Percentiles rank a stretch among this genome's conserved stretches.
phyloP scores from a whole-genome alignment of 768 basidiomycete genomes.

The Chalciporus pseudorubinellus region DNA sequence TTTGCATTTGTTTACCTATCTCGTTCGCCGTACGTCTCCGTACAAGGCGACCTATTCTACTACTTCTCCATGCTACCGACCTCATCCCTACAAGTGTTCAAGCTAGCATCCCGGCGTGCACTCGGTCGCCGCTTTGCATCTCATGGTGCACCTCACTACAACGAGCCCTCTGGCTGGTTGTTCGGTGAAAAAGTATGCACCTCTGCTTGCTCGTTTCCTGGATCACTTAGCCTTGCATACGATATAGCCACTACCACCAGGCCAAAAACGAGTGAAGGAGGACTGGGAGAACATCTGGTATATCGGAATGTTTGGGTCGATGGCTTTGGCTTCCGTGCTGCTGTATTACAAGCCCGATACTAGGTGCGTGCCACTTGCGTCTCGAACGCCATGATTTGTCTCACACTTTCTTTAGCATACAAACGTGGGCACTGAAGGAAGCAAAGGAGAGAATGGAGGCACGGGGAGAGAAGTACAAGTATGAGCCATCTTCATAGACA shows the following conservation, averaged over 20 bases:
- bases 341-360: constrained; percentile 94
- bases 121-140: constrained; percentile 55
- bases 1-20: constrained; percentile 25
- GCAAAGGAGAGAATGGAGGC: constrained; percentile 90
- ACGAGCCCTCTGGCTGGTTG: constrained; percentile 83
- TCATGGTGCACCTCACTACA: constrained; percentile 78
- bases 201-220: not conserved
- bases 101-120: constrained; percentile 19
- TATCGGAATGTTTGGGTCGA: constrained; percentile 85
- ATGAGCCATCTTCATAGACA: constrained; percentile 53
- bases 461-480: constrained; percentile 86
- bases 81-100: constrained; percentile 43
- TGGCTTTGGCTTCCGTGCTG: constrained; percentile 71
- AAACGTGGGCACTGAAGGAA: constrained; percentile 89
- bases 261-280: constrained; percentile 84
- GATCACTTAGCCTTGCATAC: constrained; percentile 1
- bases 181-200: constrained; percentile 82
- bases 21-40: constrained; percentile 6
- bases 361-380: constrained; percentile 50
- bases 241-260: constrained; percentile 66
- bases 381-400: constrained; percentile 3
- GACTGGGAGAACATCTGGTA: constrained; percentile 93
- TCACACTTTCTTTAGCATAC: constrained; percentile 54
- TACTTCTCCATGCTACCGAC: constrained; percentile 43
- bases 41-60: not conserved